phyloP scores from a whole-genome alignment of 1,284 basidiomycete genomes.

The Ustilago bromivora region DNA sequence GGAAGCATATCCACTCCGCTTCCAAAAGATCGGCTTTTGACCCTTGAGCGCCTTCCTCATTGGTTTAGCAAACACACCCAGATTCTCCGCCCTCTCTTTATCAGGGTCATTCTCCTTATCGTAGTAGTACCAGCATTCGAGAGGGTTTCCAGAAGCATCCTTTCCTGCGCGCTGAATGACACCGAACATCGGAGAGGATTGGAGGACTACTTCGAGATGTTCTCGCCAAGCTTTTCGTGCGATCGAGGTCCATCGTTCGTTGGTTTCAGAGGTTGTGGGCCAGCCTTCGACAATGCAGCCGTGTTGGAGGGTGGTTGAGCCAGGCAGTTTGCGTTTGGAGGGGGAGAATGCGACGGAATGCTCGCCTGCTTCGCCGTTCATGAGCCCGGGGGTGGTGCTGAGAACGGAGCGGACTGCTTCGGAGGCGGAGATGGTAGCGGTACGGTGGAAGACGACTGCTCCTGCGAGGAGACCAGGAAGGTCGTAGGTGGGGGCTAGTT shows the following conservation, averaged over 20 bases:
- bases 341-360: conserved; percentile 52
- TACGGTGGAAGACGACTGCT: conserved; percentile 68
- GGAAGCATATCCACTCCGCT: conserved; percentile 60
- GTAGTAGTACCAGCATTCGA: conserved; percentile 69
- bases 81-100: conserved; percentile 62
- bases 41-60: conserved; percentile 67
- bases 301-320: conserved; percentile 33
- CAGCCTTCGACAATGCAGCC: conserved; percentile 55
- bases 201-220: conserved; percentile 61
- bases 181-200: conserved; percentile 63
- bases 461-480: conserved; percentile 66
- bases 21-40: conserved; percentile 69
- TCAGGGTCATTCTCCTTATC: conserved; percentile 66
- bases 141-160: conserved; percentile 64
- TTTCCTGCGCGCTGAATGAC: conserved; percentile 67
- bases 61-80: conserved; percentile 66
- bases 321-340: conserved; percentile 46
- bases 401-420: conserved; percentile 66
- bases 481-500: conserved; percentile 65
- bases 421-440: conserved; percentile 66
- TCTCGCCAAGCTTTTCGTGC: conserved; percentile 66
- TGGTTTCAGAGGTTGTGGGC: conserved; percentile 31
- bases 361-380: conserved; percentile 63
- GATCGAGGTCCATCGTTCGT: conserved; percentile 48
- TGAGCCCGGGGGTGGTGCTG: conserved; percentile 59